Evolutionary conservation across 331 rosid genomes (phyloP).

Genomic region (Prunus yedoensis): DNA sequence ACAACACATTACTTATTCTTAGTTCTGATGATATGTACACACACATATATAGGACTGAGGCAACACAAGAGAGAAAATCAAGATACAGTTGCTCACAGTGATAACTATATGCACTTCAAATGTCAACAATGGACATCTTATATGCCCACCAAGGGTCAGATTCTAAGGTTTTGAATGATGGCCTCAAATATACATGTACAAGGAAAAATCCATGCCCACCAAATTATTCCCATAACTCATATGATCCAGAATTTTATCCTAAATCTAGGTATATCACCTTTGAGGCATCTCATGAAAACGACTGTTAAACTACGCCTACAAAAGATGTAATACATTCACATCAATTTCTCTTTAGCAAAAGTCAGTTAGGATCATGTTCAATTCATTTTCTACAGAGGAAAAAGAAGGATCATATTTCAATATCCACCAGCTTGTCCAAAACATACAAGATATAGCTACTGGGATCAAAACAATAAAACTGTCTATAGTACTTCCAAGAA

Average conservation of each 20-base stretch:
- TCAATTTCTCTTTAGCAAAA: neutral
- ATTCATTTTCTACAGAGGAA: neutral
- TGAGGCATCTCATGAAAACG: neutral
- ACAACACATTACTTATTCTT: neutral
- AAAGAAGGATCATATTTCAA: neutral
- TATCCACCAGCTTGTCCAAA: neutral
- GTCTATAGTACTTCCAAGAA: too few species aligned
- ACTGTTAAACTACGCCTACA: neutral
- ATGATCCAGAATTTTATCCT: neutral
- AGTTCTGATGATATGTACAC: neutral
- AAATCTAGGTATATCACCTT: neutral
- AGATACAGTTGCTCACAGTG: neutral
- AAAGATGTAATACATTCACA: neutral
- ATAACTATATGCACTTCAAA: neutral
- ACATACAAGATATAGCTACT: neutral
- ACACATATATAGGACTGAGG: neutral
- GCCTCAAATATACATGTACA: neutral
- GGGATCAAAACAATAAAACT: neutral
- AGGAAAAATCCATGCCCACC: neutral
- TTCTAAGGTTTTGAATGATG: neutral
- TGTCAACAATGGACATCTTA: neutral
- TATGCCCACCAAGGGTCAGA: conserved; percentile 1
- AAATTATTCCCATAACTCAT: neutral
- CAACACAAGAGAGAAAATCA: neutral
- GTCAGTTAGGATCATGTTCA: neutral